These are phyloP conservation scores for Cyberlindnera mississippiensis DNA, from an alignment of 805 yeast species.

Conservation along the genomic window DNA sequence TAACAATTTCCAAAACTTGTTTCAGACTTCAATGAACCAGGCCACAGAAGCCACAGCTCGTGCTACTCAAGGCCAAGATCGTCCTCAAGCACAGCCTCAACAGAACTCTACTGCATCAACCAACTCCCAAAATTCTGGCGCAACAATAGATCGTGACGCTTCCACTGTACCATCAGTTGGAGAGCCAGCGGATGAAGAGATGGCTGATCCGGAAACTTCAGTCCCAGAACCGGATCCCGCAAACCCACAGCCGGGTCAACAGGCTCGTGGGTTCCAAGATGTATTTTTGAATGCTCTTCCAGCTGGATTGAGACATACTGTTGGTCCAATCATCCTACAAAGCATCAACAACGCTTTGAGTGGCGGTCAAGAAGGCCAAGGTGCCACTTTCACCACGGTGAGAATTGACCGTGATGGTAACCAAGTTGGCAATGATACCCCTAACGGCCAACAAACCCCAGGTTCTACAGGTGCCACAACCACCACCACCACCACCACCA, in stretches of 20 bases:
- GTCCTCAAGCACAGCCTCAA: background rate
- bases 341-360: constrained; percentile 13
- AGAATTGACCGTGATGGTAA: constrained; percentile 1
- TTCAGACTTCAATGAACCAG: background rate
- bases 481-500: background rate
- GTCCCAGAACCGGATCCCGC: constrained; percentile 3
- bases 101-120: background rate
- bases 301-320: constrained; percentile 9
- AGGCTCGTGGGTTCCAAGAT: constrained; percentile 7
- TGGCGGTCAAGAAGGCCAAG: constrained; percentile 13
- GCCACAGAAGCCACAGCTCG: background rate
- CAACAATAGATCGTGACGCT: background rate
- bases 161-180: background rate
- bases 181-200: constrained; percentile 10
- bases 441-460: background rate
- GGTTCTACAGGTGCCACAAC: background rate
- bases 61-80: background rate
- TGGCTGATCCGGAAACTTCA: constrained; percentile 10
- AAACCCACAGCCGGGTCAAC: background rate
- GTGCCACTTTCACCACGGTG: constrained; percentile 14
- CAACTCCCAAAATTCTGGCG: too few species aligned
- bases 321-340: constrained; percentile 14
- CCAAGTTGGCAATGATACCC: background rate
- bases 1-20: background rate
- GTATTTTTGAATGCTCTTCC: constrained; percentile 12